A percentile compares a stretch with the other conserved stretches of the same genome.
These are phyloP conservation scores for Ceratonia siliqua DNA, from an alignment of 306 rosid genomes.

Conservation along the genomic window DNA sequence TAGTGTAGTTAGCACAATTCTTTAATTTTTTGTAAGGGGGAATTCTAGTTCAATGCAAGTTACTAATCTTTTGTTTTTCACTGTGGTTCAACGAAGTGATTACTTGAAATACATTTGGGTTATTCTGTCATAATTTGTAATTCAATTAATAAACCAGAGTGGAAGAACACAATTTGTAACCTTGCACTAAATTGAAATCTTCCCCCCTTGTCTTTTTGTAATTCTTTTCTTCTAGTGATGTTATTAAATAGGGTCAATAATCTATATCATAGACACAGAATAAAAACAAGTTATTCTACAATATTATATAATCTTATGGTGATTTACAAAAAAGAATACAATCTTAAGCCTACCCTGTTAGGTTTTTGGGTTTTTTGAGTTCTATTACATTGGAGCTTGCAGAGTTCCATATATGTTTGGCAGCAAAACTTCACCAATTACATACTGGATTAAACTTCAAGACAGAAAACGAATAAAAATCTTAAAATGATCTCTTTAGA, in stretches of 20 bases:
- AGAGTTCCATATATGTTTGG: neutral
- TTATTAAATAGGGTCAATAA: neutral
- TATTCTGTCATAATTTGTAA: neutral
- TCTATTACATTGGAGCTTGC: constrained; percentile 10
- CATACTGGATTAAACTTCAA: neutral
- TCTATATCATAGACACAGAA: neutral
- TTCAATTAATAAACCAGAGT: too few species aligned
- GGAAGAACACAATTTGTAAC: neutral
- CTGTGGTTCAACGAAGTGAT: neutral
- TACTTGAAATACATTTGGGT: neutral
- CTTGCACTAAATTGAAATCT: neutral
- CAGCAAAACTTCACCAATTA: neutral
- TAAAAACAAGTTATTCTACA: neutral
- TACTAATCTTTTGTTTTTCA: too few species aligned
- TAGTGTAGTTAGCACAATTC: neutral
- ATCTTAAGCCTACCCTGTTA: neutral
- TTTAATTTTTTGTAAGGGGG: too few species aligned
- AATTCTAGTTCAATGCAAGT: neutral
- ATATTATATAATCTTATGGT: constrained; percentile 14
- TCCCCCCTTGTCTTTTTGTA: neutral
- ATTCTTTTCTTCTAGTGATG: neutral
- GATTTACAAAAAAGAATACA: constrained; percentile 39
- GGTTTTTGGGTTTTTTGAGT: neutral
- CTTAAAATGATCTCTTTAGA: constrained; percentile 48
- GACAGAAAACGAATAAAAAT: neutral